These are phyloP conservation scores for Podila minutissima DNA, from an alignment of 192 early-diverging fungal genomes.

Conservation along the genomic window DNA sequence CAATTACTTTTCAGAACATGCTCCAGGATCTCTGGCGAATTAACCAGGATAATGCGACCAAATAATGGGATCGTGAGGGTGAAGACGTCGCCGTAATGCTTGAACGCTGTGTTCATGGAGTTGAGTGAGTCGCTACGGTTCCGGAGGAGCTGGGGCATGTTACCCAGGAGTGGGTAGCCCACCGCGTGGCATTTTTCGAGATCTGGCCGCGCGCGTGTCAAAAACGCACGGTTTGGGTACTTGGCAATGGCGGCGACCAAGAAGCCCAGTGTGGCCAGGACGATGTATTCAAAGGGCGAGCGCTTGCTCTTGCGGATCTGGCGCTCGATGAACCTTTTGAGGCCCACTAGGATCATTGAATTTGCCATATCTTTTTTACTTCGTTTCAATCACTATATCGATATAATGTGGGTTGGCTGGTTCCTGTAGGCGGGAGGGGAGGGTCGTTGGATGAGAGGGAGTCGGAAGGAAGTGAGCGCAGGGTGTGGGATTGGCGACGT, in stretches of 20 bases:
- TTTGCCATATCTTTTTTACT: background rate
- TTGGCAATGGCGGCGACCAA: constrained; percentile 17
- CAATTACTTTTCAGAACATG: constrained; percentile 16
- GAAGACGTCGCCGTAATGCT: constrained; percentile 12
- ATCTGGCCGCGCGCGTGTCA: constrained; percentile 20
- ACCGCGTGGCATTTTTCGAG: constrained; percentile 10
- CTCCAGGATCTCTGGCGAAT: constrained; percentile 13
- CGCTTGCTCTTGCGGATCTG: constrained; percentile 1
- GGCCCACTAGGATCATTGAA: constrained; percentile 5
- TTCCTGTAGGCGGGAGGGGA: background rate
- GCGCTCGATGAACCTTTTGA: constrained; percentile 9
- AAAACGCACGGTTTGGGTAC: constrained; percentile 25
- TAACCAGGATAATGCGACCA: constrained; percentile 19
- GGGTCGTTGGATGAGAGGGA: background rate
- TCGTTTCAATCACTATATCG: background rate
- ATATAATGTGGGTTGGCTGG: background rate
- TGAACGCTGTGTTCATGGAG: constrained; percentile 1
- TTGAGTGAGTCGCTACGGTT: constrained; percentile 1
- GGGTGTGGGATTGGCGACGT: too few species aligned
- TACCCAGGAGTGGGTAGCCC: constrained; percentile 17
- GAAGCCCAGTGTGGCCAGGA: constrained; percentile 19
- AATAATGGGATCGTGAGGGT: constrained; percentile 14
- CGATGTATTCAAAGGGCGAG: background rate
- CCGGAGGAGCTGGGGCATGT: constrained; percentile 11
- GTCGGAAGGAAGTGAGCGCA: too few species aligned